A percentile compares a stretch with the other conserved stretches of the same genome.
These are phyloP conservation scores for Urtica urens DNA, from an alignment of 306 rosid species.

Conservation along the genomic window DNA sequence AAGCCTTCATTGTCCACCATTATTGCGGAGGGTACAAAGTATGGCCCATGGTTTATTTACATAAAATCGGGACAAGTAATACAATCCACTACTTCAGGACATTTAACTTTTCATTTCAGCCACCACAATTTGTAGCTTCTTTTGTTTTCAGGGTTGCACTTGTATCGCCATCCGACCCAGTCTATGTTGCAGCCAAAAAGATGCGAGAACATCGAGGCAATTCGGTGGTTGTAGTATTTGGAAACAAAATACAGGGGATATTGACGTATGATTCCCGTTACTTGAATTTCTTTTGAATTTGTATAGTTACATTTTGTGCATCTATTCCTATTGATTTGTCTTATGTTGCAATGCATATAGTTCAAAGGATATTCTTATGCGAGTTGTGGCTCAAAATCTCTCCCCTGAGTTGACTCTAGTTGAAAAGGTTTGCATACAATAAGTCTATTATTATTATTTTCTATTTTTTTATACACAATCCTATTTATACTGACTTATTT, in stretches of 20 bases:
- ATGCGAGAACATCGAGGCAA: constrained; percentile 77
- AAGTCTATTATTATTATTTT: neutral
- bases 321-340: neutral
- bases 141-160: constrained; percentile 69
- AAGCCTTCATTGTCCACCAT: constrained; percentile 81
- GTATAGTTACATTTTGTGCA: constrained; percentile 14
- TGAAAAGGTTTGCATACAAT: constrained; percentile 44
- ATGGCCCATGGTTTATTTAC: constrained; percentile 18
- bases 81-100: neutral
- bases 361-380: constrained; percentile 90
- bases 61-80: neutral
- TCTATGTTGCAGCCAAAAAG: constrained; percentile 71
- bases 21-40: constrained; percentile 66
- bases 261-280: constrained; percentile 49
- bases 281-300: constrained; percentile 1
- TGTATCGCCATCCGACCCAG: constrained; percentile 76
- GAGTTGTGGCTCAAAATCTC: constrained; percentile 78
- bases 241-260: constrained; percentile 88
- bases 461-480: neutral
- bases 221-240: constrained; percentile 55
- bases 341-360: constrained; percentile 34
- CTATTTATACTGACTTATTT: neutral
- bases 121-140: constrained; percentile 47
- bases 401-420: constrained; percentile 90
- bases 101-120: constrained; percentile 1